Conservation (phyloP, 176 grass and related monocot genomes). For the Oryza nivara region DNA sequence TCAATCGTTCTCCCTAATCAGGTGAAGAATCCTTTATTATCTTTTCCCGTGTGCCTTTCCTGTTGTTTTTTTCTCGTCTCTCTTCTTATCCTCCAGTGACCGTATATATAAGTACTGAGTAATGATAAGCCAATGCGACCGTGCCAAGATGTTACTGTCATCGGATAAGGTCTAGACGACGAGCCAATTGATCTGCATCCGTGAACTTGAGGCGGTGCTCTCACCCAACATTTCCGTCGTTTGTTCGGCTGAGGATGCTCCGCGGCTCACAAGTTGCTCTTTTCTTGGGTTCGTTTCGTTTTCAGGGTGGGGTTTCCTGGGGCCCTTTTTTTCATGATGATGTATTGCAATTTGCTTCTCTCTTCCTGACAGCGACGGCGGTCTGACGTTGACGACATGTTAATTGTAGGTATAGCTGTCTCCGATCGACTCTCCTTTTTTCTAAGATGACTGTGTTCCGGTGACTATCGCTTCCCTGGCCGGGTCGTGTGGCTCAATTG, state of each 20-base stretch:
- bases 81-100: neutral
- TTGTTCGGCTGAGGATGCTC: neutral
- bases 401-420: neutral
- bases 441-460: neutral
- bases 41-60: neutral
- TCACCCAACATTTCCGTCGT: neutral
- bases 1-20: neutral
- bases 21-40: conserved; percentile 22
- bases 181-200: neutral
- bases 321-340: neutral
- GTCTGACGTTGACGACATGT: neutral
- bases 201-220: conserved; percentile 1
- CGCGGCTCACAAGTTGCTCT: neutral
- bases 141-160: conserved; percentile 26
- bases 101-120: neutral
- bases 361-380: neutral
- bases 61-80: neutral
- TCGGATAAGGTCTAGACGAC: conserved; percentile 12
- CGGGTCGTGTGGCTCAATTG: neutral
- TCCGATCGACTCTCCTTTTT: neutral
- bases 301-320: neutral
- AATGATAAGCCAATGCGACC: neutral
- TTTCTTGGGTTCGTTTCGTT: neutral
- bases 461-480: neutral
- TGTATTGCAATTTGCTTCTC: neutral